phyloP scores from a whole-genome alignment of 2,329 filamentous ascomycete species.

The Phaeomoniella chlamydospora region DNA sequence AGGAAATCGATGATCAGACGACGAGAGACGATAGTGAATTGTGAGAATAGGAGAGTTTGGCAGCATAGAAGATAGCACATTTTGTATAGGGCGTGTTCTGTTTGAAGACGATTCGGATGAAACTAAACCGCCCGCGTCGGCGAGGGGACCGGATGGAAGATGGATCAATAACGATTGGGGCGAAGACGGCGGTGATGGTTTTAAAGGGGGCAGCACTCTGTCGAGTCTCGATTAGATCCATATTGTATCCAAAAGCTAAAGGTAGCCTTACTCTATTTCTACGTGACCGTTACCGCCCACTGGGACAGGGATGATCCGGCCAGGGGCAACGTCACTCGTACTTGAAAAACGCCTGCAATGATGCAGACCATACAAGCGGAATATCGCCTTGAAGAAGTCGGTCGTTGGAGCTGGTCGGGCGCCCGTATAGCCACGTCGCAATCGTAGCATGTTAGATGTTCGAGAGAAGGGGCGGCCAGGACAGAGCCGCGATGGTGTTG shows the following conservation, averaged over 20 bases:
- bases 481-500: too few relatives aligned
- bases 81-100: background rate
- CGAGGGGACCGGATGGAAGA: constrained; percentile 4
- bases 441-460: too few relatives aligned
- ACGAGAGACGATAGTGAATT: constrained; percentile 4
- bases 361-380: too few relatives aligned
- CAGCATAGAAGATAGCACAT: background rate
- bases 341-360: too few relatives aligned
- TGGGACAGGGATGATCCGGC: background rate
- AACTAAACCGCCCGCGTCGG: background rate
- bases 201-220: background rate
- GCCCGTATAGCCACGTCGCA: too few relatives aligned
- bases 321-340: too few relatives aligned
- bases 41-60: constrained; percentile 1
- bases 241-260: background rate
- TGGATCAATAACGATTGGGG: constrained; percentile 2
- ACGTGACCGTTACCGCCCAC: constrained; percentile 1
- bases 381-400: too few relatives aligned
- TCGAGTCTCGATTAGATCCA: background rate
- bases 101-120: background rate
- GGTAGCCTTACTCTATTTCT: background rate
- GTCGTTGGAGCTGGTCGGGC: too few relatives aligned
- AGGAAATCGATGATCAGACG: constrained; percentile 8
- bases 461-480: too few relatives aligned
- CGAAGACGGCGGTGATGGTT: background rate